Evolutionary conservation across 805 yeast species (phyloP).

Genomic region (Candida broadrunensis): DNA sequence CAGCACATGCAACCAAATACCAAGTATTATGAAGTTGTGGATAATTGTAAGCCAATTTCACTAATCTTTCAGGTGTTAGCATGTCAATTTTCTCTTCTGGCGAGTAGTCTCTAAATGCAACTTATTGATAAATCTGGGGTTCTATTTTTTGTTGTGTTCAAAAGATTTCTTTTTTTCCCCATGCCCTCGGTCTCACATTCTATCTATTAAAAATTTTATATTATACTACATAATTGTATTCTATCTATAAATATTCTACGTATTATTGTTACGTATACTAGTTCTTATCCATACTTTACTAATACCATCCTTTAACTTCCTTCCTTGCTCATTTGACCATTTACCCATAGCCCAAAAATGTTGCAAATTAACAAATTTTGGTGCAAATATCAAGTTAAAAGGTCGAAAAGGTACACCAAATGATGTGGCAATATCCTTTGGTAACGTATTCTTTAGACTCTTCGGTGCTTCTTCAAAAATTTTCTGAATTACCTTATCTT

Average conservation of each 20-base stretch:
- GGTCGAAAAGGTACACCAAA: conserved; percentile 18
- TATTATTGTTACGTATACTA: conserved; percentile 7
- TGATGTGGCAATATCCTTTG: conserved; percentile 20
- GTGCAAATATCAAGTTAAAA: conserved; percentile 21
- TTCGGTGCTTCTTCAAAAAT: too few species aligned
- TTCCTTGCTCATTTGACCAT: conserved; percentile 50
- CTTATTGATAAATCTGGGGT: conserved; percentile 1
- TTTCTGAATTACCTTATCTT: not conserved
- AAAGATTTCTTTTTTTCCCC: too few species aligned
- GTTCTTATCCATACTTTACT: conserved; percentile 54
- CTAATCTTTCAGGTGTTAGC: conserved; percentile 56
- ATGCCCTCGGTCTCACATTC: too few species aligned
- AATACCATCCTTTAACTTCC: conserved; percentile 48
- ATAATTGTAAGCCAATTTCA: conserved; percentile 48
- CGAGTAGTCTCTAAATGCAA: too few species aligned
- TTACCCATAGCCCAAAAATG: conserved; percentile 71
- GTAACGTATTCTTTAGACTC: conserved; percentile 11
- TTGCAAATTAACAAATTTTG: conserved; percentile 19
- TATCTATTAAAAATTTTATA: too few species aligned
- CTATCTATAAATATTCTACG: too few species aligned
- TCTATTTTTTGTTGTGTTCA: conserved; percentile 8
- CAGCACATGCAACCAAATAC: conserved; percentile 79
- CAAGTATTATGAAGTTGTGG: conserved; percentile 58
- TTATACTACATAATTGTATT: too few species aligned
- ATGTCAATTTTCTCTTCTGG: not conserved